These are phyloP conservation scores for Syncephalastrum sp. DNA, from an alignment of 371 early-diverging fungal species.

Conservation along the genomic window DNA sequence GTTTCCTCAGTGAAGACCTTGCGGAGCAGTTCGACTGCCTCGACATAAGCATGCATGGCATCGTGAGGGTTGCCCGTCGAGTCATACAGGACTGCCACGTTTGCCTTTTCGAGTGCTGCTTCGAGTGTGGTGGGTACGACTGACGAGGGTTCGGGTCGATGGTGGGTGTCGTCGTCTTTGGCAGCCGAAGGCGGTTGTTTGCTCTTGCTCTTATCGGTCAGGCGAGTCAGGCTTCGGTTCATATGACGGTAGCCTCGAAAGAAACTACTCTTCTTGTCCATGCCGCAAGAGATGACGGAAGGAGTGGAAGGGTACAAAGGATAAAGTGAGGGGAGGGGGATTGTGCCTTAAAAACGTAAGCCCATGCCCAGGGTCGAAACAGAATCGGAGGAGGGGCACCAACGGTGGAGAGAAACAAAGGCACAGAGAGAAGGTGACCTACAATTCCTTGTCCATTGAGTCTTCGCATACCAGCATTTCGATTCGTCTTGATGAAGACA, in stretches of 20 bases:
- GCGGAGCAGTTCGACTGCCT: slow-evolving; percentile 20
- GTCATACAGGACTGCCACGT: slow-evolving; percentile 25
- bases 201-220: too few relatives aligned
- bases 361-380: too few relatives aligned
- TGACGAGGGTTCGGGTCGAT: neutral
- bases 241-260: slow-evolving; percentile 14
- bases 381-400: too few relatives aligned
- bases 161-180: neutral
- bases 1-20: slow-evolving; percentile 12
- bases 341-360: too few relatives aligned
- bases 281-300: too few relatives aligned
- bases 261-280: slow-evolving; percentile 11
- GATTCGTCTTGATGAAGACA: too few relatives aligned
- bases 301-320: too few relatives aligned
- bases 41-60: slow-evolving; percentile 23
- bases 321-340: too few relatives aligned
- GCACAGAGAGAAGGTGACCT: too few relatives aligned
- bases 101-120: slow-evolving; percentile 27
- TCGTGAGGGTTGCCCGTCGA: slow-evolving; percentile 11
- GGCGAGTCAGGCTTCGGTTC: slow-evolving; percentile 8
- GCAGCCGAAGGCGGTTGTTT: neutral
- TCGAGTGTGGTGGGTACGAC: slow-evolving; percentile 11
- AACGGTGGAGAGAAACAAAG: too few relatives aligned
- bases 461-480: too few relatives aligned
- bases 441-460: too few relatives aligned